phyloP scores from a whole-genome alignment of 176 grass and related monocot species.

The Raddia distichophylla region DNA sequence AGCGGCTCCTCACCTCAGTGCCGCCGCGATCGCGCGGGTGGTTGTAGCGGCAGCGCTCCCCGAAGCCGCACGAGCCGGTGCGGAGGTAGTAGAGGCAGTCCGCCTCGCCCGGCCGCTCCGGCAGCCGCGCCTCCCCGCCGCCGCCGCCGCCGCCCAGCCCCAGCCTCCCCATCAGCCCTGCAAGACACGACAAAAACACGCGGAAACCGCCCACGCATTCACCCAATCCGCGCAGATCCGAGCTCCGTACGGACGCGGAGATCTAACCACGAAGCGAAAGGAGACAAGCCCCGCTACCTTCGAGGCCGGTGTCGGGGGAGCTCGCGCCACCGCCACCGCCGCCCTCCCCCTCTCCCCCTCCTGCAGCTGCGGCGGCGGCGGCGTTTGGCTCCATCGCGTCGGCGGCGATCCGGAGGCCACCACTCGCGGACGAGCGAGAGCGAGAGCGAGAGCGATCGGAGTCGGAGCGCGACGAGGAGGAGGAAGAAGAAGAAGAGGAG shows the following conservation, averaged over 20 bases:
- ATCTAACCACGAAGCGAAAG: neutral
- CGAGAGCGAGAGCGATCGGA: slow-evolving; percentile 23
- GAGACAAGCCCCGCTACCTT: slow-evolving; percentile 45
- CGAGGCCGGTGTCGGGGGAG: slow-evolving; percentile 58
- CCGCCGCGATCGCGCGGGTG: slow-evolving; percentile 74
- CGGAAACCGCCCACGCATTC: slow-evolving; percentile 23
- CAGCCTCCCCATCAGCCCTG: slow-evolving; percentile 82
- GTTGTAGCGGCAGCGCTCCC: slow-evolving; percentile 92
- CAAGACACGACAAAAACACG: neutral
- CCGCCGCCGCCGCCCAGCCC: slow-evolving; percentile 52
- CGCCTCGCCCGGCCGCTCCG: slow-evolving; percentile 77
- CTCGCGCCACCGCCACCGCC: slow-evolving; percentile 39
- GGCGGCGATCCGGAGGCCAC: slow-evolving; percentile 38
- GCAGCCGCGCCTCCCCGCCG: slow-evolving; percentile 45
- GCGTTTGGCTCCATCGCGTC: slow-evolving; percentile 48
- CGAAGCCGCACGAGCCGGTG: slow-evolving; percentile 86
- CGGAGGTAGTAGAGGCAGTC: slow-evolving; percentile 89
- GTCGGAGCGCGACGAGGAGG: slow-evolving; percentile 42
- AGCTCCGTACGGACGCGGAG: slow-evolving; percentile 32
- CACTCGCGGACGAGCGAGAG: neutral
- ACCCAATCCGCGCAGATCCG: slow-evolving; percentile 28
- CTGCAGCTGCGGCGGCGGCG: slow-evolving; percentile 3
- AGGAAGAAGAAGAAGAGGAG: neutral
- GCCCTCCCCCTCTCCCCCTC: slow-evolving; percentile 10
- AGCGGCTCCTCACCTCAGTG: slow-evolving; percentile 49